phyloP scores from a whole-genome alignment of 148 eudicot genomes.

The Arbutus unedo region DNA sequence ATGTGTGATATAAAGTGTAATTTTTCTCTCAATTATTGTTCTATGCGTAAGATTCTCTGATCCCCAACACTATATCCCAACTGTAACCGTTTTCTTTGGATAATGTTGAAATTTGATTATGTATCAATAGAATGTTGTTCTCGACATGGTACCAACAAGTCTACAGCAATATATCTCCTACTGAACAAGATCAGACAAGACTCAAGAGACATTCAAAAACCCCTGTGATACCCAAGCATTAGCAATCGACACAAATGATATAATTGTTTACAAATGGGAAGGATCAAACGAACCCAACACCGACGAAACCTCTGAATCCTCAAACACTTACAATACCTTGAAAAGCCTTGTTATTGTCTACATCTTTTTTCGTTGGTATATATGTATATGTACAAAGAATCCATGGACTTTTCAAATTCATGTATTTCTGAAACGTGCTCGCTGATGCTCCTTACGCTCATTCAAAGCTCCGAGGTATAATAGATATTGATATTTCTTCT shows the following conservation, averaged over 20 bases:
- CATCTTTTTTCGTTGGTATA: neutral
- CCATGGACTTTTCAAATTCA: neutral
- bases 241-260: neutral
- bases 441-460: neutral
- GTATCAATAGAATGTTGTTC: too few relatives aligned
- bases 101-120: too few relatives aligned
- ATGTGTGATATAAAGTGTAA: too few relatives aligned
- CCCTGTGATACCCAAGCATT: constrained; percentile 9
- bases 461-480: too few relatives aligned
- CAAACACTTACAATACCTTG: neutral
- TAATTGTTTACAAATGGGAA: neutral
- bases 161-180: too few relatives aligned
- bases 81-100: too few relatives aligned
- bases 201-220: neutral
- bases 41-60: too few relatives aligned
- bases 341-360: neutral
- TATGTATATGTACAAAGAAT: constrained; percentile 6
- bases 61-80: too few relatives aligned
- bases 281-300: neutral
- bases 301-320: neutral
- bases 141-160: too few relatives aligned
- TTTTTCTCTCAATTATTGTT: too few relatives aligned
- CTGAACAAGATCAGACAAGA: neutral
- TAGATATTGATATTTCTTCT: neutral
- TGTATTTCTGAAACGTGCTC: neutral